phyloP scores from a whole-genome alignment of 1,284 basidiomycete species.

The Testicularia cyperi region DNA sequence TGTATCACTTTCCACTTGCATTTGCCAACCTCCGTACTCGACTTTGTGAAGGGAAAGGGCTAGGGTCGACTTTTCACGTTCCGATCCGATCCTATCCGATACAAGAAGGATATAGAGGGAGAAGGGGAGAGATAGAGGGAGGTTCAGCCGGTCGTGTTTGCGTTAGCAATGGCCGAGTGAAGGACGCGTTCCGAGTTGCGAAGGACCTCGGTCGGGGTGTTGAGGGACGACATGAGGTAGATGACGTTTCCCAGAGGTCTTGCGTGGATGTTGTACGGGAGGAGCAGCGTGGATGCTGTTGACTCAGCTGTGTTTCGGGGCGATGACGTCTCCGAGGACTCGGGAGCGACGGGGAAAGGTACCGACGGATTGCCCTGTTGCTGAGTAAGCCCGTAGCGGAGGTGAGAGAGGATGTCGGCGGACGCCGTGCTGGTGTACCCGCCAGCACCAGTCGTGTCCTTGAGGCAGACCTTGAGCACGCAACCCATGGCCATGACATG shows the following conservation, averaged over 20 bases:
- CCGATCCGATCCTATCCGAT: too few relatives aligned
- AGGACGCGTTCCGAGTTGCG: slow-evolving; percentile 41
- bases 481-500: slow-evolving; percentile 86
- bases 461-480: slow-evolving; percentile 78
- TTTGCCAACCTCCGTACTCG: not conserved
- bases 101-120: slow-evolving; percentile 3
- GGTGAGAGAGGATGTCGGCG: slow-evolving; percentile 25
- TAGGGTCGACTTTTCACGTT: too few relatives aligned
- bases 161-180: slow-evolving; percentile 6
- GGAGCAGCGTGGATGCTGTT: slow-evolving; percentile 18
- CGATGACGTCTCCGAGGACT: too few relatives aligned
- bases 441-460: slow-evolving; percentile 66
- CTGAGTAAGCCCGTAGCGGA: slow-evolving; percentile 16
- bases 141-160: slow-evolving; percentile 9
- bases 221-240: slow-evolving; percentile 91
- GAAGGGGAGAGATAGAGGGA: slow-evolving; percentile 13
- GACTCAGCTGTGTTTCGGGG: too few relatives aligned
- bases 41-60: not conserved
- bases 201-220: slow-evolving; percentile 64
- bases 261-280: slow-evolving; percentile 74
- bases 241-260: slow-evolving; percentile 88
- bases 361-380: slow-evolving; percentile 27
- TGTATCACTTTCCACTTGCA: too few relatives aligned
- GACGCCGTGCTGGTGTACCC: slow-evolving; percentile 48
- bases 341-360: slow-evolving; percentile 2